phyloP scores from a whole-genome alignment of 441 rosid genomes.

The Lepidium campestre region DNA sequence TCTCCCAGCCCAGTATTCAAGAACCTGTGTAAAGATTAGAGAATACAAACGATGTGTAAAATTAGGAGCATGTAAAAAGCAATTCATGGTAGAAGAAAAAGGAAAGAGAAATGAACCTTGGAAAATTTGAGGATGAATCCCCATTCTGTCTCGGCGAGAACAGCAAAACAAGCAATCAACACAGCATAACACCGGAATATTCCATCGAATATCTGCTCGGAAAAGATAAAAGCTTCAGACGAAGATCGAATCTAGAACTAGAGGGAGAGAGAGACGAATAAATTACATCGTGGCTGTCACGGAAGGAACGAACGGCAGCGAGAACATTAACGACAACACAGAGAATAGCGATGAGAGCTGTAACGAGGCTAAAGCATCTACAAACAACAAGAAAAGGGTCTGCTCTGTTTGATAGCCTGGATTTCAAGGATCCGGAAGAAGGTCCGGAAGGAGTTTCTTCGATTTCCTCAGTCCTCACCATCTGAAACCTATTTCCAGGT shows the following conservation, averaged over 20 bases:
- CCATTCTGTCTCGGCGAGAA: constrained; percentile 92
- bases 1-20: constrained; percentile 93
- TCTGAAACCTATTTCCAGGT: constrained; percentile 4
- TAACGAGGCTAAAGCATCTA: constrained; percentile 66
- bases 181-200: constrained; percentile 90
- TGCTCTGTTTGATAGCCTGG: constrained; percentile 30
- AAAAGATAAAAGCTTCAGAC: not conserved
- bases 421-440: constrained; percentile 14
- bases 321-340: constrained; percentile 79
- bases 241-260: not conserved
- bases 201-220: constrained; percentile 65
- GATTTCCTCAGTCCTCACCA: constrained; percentile 24
- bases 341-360: constrained; percentile 61
- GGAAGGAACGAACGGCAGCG: constrained; percentile 78
- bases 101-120: constrained; percentile 40
- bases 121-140: constrained; percentile 61
- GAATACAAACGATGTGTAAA: not conserved
- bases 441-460: constrained; percentile 15
- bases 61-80: not conserved
- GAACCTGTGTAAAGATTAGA: constrained; percentile 42
- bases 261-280: not conserved
- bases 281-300: constrained; percentile 64
- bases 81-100: not conserved
- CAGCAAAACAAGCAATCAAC: constrained; percentile 56
- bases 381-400: constrained; percentile 72